Evolutionary conservation across 2,329 filamentous ascomycete genomes (phyloP), one percentile per base, ranked within the genome.

Genomic region (Claviceps paspali): DNA sequence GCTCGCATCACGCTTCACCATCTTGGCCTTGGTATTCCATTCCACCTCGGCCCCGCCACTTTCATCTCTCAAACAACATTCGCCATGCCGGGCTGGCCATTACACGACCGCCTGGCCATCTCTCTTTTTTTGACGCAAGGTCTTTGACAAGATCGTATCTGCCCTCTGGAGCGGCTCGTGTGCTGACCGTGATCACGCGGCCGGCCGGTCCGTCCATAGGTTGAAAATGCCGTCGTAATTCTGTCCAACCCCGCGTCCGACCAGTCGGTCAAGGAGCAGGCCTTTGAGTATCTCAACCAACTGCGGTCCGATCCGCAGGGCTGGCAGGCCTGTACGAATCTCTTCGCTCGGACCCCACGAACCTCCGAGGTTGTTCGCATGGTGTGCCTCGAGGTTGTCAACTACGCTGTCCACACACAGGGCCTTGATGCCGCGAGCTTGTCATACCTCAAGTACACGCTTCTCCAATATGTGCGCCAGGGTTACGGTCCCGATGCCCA

Each of bases 141-240:
- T n/a, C n/a, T n/a, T n/a, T n/a, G n/a, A n/a, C n/a, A 22, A 7
- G 12, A n/a, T 12, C 14, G 12, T 29, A 5, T 27, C 21, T 31
- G 17, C 11, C 15, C 23, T 6, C n/a, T 15, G 18, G 15, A 31
- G 17, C 24, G 19, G 18, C 29, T 12, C n/a, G 23, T 11, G 18
- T 30, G 19, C 40, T 41, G 36, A 41, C 33, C 29, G 27, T 33
- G 28, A 9, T 15, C 24, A 4, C 30, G 24, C 27, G 11, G 29
- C 31, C n/a, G 24, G 26, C 18, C 17, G 27, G 15, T 15, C 31
- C 7, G n/a, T n/a, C 38, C 35, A 18, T 53, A 95, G 84, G 79
- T 95, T 60, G 82, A 91, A 64, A 88, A 84, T 65, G 91, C 91
- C 61, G 91, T 96, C 64, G 77, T 91, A 60, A 92, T 96, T 64